phyloP scores from a whole-genome alignment of 1,284 basidiomycete genomes.

The Ceratobasidium sp. region DNA sequence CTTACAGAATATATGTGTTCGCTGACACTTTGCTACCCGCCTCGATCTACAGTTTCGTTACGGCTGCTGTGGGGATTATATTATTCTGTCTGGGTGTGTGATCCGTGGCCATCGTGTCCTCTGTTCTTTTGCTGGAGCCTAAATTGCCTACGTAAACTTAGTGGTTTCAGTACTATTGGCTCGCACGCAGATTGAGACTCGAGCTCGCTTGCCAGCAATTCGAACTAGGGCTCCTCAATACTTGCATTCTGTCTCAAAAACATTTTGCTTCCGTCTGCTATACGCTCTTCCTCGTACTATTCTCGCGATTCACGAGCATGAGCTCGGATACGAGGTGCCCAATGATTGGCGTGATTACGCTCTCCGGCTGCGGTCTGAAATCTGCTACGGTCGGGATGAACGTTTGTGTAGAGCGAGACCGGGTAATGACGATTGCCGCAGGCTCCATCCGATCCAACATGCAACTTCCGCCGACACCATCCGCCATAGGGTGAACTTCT shows the following conservation, averaged over 20 bases:
- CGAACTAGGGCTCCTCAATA: slow-evolving; percentile 50
- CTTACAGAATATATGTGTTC: slow-evolving; percentile 59
- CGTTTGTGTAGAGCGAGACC: slow-evolving; percentile 70
- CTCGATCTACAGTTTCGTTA: slow-evolving; percentile 65
- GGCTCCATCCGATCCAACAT: slow-evolving; percentile 52
- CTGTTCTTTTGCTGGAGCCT: slow-evolving; percentile 15
- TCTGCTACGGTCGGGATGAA: slow-evolving; percentile 64
- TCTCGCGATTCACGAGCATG: slow-evolving; percentile 50
- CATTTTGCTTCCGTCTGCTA: slow-evolving; percentile 60
- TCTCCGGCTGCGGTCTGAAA: slow-evolving; percentile 61
- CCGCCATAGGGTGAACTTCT: no score
- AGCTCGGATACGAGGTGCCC: slow-evolving; percentile 52
- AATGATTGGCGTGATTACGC: slow-evolving; percentile 60
- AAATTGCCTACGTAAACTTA: slow-evolving; percentile 58
- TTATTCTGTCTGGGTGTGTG: slow-evolving; percentile 46
- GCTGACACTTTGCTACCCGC: slow-evolving; percentile 66
- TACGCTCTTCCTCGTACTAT: slow-evolving; percentile 57
- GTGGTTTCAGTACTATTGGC: slow-evolving; percentile 56
- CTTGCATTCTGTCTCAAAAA: slow-evolving; percentile 64
- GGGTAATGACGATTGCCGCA: slow-evolving; percentile 61
- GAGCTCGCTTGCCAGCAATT: slow-evolving; percentile 60
- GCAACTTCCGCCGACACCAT: neutral
- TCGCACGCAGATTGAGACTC: slow-evolving; percentile 60
- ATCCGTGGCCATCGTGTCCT: neutral
- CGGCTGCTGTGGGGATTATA: slow-evolving; percentile 59